Percentiles rank a stretch among this genome's conserved stretches.
Evolutionary conservation across 2,329 filamentous ascomycete genomes (phyloP).

Genomic region (Emergomyces orientalis): DNA sequence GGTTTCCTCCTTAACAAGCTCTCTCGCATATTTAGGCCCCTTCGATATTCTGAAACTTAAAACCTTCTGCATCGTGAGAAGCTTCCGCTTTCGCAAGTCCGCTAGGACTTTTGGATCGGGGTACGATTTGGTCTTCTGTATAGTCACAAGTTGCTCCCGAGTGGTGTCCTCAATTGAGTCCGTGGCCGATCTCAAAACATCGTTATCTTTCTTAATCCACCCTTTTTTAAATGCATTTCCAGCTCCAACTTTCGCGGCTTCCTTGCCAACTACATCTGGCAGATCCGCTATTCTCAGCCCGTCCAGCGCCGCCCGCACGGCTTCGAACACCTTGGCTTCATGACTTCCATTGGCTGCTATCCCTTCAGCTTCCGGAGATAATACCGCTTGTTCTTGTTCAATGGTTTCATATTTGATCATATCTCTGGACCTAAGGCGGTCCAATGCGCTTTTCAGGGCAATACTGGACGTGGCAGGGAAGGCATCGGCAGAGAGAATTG

Average conservation of each 20-base stretch:
- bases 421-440: constrained; percentile 70
- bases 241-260: constrained; percentile 60
- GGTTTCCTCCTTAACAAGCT: constrained; percentile 87
- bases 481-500: constrained; percentile 58
- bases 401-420: constrained; percentile 83
- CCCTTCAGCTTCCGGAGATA: constrained; percentile 65
- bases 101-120: constrained; percentile 64
- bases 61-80: constrained; percentile 73
- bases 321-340: constrained; percentile 73
- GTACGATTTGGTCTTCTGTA: constrained; percentile 60
- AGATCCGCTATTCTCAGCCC: constrained; percentile 72
- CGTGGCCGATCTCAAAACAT: constrained; percentile 46
- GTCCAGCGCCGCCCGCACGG: constrained; percentile 60
- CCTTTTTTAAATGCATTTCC: constrained; percentile 80
- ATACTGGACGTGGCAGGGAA: constrained; percentile 59
- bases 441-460: constrained; percentile 75
- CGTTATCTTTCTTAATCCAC: constrained; percentile 57
- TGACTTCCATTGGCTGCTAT: constrained; percentile 69
- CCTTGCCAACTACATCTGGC: constrained; percentile 39
- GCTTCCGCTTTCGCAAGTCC: constrained; percentile 86
- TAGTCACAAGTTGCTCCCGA: constrained; percentile 61
- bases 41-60: constrained; percentile 77
- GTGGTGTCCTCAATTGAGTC: constrained; percentile 74
- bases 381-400: constrained; percentile 64
- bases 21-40: constrained; percentile 76